Evolutionary conservation across 129 eudicot species (phyloP), one percentile per base, ranked within the genome.

Genomic region (Chrysanthemum lavandulifolium): DNA sequence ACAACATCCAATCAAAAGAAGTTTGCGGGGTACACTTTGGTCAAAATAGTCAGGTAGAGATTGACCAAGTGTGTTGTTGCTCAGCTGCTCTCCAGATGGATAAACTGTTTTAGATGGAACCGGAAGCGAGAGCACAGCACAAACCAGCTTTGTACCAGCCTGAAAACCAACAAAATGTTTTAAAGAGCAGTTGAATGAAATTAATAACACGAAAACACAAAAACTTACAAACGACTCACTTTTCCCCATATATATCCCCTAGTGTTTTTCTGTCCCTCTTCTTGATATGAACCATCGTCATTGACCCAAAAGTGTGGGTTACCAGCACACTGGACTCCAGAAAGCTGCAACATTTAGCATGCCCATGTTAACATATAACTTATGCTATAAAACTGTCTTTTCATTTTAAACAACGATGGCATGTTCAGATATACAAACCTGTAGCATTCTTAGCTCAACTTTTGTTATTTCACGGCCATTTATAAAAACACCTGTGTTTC

Each of bases 281-380:
- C 99, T 72, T 95, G 99, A 74, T 95, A 95, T 7, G 99, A 95
- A 73, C 99, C 99, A 74, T 95, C 99, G 40, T 95, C 99, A 52
- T 95, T 95, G 79, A 95, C 97, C 99, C 99, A 95, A 83, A 95
- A 95, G 78, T 95, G 99, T 62, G 99, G 99, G 80, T 90, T 95
- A 23, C 99, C 99, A 51, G 99, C 99, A 83, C 97, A 90, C 65
- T 95, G 99, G 61, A 95, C 99, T 79, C 99, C 99, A 15, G 99
- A 91, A 57, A 95, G 82, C 99, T 95, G 84, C 40, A 85, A 67
- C 19, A 71, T n/a, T 40, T 45, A 19, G 64, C 40, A 72, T 48
- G 3, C 5, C 6, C 2, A 1, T 3, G 47, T 23, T 33, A 53
- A 23, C 23, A 61, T 40, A 48, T 40, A 21, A 25, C 8, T 21